Base-by-base conservation (phyloP, 2,329 filamentous ascomycete species). In the Botrytis tulipae region DNA sequence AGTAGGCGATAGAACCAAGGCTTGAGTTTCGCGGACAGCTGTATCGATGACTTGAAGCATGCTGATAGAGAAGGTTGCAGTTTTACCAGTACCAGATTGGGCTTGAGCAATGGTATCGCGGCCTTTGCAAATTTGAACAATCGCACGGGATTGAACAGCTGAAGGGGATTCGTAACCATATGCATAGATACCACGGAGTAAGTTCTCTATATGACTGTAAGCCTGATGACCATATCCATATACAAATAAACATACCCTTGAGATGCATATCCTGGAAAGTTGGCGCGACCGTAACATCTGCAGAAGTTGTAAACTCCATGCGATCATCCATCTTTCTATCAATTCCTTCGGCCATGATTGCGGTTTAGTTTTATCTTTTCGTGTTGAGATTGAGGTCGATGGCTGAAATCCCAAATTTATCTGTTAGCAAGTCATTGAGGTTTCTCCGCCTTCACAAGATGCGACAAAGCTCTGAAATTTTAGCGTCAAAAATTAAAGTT, bases 101-200 rank as follows among this genome's bases (percentile, higher is more conserved):
- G 96, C 96, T 82, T 99, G 96, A 29, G 96, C 96, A 82, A 99
- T 99, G 76, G 96, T 98, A 83, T 99, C 96, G 84, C 96, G 94
- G 77, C 96, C 96, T 85, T 98, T 98, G 90, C 96, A 99, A 81
- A 99, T 93, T 85, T 98, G 96, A 68, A 99, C 96, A 81, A 99
- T 99, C 71, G 96, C 96, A 81, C 96, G 93, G 78, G 95, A 98
- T 85, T 99, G 96, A 29, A 99, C 95, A 22, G 96, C 96, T 0
- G 96, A 99, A 20, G 96, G 96, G 3, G 96, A 98, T 83, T 99
- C 96, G 84, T 98, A 99, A 77, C 96, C 96, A 80, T 99, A 99
- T 51, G 96, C 96, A 82, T 99, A 99, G 82, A 99, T 95, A 77
- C 96, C 96, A 78, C 96, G 95, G 77, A 99, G 90, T 51, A 99